Conservation (phyloP, 176 grass and related monocot species). For the Oryza glaberrima region DNA sequence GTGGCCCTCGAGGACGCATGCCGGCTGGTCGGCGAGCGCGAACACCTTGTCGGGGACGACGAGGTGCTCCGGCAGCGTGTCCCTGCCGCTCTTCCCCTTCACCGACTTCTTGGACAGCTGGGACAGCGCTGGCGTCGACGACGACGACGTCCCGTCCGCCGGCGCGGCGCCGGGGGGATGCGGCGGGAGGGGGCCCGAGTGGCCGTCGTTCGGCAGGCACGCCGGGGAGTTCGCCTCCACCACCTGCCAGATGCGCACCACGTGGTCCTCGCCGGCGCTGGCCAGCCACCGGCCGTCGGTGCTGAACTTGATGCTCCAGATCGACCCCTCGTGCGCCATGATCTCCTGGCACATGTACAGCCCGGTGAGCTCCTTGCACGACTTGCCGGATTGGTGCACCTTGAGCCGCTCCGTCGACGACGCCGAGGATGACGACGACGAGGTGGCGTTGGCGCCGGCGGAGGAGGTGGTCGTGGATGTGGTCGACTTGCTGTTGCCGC, state of each 20-base stretch:
- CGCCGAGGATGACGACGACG: conserved; percentile 6
- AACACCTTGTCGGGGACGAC: conserved; percentile 80
- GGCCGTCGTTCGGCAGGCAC: conserved; percentile 36
- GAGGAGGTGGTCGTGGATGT: background rate
- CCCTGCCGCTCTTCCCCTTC: conserved; percentile 60
- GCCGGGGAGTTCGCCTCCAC: conserved; percentile 60
- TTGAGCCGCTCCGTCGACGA: conserved; percentile 61
- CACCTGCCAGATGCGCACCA: conserved; percentile 80
- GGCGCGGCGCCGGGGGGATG: background rate
- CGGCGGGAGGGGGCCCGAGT: conserved; percentile 8
- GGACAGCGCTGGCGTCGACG: background rate
- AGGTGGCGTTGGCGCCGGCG: background rate
- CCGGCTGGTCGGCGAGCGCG: conserved; percentile 73
- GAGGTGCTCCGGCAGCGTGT: conserved; percentile 72
- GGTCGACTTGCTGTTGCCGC: conserved; percentile 18
- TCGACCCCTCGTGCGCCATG: conserved; percentile 81
- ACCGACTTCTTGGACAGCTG: conserved; percentile 57
- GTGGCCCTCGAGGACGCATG: conserved; percentile 86
- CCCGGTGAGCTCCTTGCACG: conserved; percentile 84
- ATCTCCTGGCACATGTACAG: conserved; percentile 92
- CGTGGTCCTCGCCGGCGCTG: conserved; percentile 80
- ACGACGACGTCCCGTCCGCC: conserved; percentile 1
- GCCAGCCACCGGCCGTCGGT: conserved; percentile 67
- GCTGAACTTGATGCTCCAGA: conserved; percentile 94
- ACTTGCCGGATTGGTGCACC: conserved; percentile 86